These are phyloP conservation scores for Diaporthe sp. DNA, from an alignment of 2,329 filamentous ascomycete species.

Conservation along the genomic window DNA sequence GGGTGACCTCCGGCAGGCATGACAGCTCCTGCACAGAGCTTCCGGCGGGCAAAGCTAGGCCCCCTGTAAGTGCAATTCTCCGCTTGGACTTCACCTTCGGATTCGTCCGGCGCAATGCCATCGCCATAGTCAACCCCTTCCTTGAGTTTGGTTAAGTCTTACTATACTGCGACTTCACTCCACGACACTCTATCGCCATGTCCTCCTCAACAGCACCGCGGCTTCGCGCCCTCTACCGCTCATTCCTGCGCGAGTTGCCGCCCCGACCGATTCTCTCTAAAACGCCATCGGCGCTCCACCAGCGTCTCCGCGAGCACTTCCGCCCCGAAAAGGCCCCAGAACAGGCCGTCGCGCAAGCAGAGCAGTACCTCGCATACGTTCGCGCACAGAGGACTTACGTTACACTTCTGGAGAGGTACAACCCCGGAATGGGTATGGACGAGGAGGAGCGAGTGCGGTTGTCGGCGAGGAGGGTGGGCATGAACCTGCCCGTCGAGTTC, in stretches of 20 bases:
- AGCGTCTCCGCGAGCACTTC: conserved; percentile 77
- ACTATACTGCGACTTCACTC: neutral
- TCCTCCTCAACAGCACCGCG: conserved; percentile 57
- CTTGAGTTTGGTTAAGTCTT: neutral
- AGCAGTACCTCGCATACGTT: conserved; percentile 85
- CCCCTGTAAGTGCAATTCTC: conserved; percentile 20
- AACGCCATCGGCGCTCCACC: conserved; percentile 77
- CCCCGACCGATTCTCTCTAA: conserved; percentile 70
- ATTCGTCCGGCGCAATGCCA: conserved; percentile 1
- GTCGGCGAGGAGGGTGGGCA: conserved; percentile 88
- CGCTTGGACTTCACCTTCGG: neutral
- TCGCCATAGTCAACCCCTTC: neutral
- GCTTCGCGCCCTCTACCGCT: conserved; percentile 86
- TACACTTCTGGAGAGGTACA: conserved; percentile 89
- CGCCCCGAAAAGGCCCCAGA: conserved; percentile 48
- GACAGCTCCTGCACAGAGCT: neutral
- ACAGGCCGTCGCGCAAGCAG: conserved; percentile 63
- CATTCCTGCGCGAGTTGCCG: conserved; percentile 90
- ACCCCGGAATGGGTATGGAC: conserved; percentile 90
- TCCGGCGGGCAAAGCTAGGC: conserved; percentile 27
- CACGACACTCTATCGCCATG: conserved; percentile 43
- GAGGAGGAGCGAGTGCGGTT: conserved; percentile 87
- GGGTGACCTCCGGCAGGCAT: conserved; percentile 12
- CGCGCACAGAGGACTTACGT: conserved; percentile 88
- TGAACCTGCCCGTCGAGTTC: conserved; percentile 84